These are phyloP conservation scores for Biscutella laevigata DNA, from an alignment of 441 rosid species.

Conservation along the genomic window DNA sequence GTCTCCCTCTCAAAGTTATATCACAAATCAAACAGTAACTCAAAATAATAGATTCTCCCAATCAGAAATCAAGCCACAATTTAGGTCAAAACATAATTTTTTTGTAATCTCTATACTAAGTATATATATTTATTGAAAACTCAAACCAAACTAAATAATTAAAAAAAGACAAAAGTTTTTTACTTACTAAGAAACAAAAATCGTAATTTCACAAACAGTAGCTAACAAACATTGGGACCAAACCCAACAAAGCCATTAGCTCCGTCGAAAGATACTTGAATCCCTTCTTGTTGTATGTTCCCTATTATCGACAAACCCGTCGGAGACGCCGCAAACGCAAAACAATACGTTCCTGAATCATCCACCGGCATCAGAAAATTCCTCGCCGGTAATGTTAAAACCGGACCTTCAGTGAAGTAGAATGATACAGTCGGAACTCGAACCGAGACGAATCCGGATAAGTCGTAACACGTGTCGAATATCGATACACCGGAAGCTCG, in stretches of 20 bases:
- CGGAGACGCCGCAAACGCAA: conserved; percentile 74
- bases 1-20: neutral
- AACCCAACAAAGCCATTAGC: conserved; percentile 90
- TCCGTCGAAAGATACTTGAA: conserved; percentile 83
- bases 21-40: conserved; percentile 14
- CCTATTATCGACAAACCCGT: conserved; percentile 80
- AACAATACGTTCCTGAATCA: conserved; percentile 72
- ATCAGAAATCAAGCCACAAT: conserved; percentile 5
- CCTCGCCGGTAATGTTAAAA: conserved; percentile 72
- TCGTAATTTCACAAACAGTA: neutral
- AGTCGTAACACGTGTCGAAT: conserved; percentile 81
- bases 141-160: conserved; percentile 13
- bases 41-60: conserved; percentile 3
- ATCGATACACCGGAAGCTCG: conserved; percentile 64
- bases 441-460: conserved; percentile 59
- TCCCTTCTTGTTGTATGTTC: conserved; percentile 93
- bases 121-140: conserved; percentile 4
- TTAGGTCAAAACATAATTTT: conserved; percentile 26
- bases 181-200: conserved; percentile 22
- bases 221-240: conserved; percentile 79
- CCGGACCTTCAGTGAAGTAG: conserved; percentile 70
- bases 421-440: conserved; percentile 89
- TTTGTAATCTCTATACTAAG: conserved; percentile 17
- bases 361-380: conserved; percentile 89
- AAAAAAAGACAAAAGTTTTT: neutral